Base-by-base conservation (phyloP, 345 rosid genomes). In the Rubroshorea leprosula region DNA sequence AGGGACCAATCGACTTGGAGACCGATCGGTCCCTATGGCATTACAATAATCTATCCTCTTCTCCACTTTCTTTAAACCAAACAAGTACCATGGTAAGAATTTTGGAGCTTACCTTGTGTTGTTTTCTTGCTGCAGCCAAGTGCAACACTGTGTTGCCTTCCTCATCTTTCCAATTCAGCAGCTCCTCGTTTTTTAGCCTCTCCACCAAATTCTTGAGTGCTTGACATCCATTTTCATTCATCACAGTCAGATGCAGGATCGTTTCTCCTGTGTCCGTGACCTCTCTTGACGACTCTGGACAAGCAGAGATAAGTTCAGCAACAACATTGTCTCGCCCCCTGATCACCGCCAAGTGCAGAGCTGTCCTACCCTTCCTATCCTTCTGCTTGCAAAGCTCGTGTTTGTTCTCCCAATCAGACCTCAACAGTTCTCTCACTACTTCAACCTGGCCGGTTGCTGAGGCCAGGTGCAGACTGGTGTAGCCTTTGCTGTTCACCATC, bases 151-250 rank as follows among this genome's bases (percentile, higher is more conserved):
- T 41, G 47, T 39, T 55, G 49, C 49, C 48, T 41, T 56, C 60
- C 7, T 55, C 49, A 55, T 38, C 60, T 23, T 55, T 55, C 60
- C 49, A 56, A 23, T 41, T 56, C 21, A 55, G 27, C 60, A 57
- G 46, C 51, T 45, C 51, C n/a, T 45, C 19, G 12, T 13, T 1
- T n/a, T 57, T 6, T 19, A 57, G 18, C 23, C 39, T 38, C 0
- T 57, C 39, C 12, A 57, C 23, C 13, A 45, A 45, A 17, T 18
- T 19, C 39, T 12, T 18, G 14, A 57, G 39, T 19, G 19, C 12
- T 57, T 44, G 44, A 43, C 39, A n/a, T 5, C 61, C 61, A 45
- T 45, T 45, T 57, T 57, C 51, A 17, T 15, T 44, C 41, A 23
- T 57, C 38, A 17, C 51, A 4, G 12, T 10, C 11, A 57, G 16